Base-by-base conservation (phyloP, 345 rosid species). In the Pugionium dolabratum region DNA sequence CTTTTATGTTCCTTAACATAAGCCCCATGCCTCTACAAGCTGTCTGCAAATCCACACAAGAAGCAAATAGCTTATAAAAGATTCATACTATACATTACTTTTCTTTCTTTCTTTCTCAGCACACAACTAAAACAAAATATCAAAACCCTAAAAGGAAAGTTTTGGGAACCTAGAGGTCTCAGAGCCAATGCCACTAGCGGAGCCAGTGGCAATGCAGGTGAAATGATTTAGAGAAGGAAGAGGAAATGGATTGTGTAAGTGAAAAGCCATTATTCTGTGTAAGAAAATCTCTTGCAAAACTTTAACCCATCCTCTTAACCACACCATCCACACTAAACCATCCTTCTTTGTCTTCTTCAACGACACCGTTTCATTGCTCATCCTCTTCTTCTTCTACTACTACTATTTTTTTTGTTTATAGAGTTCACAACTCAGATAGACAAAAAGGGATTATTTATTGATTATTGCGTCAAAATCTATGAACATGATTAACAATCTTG, bases 171-270 rank as follows among this genome's bases (percentile, higher is more conserved):
- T 79, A 44, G 91, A 91, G 25, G 80, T 90, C 79, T 86, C 83
- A 32, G 58, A 75, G 72, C 96, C 98, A 79, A 93, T 93, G 81
- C 96, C 98, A 60, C 94, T 90, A 30, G 98, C 87, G 75, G 90
- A 87, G 62, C 97, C 98, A 30, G 97, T 93, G 61, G 90, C 90
- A 71, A 93, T 74, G 81, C 84, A 86, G 9, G 95, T 87, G 51
- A 84, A 73, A 69, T 83, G 82, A 57, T 76, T 78, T 47, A 86
- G 57, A 0, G 94, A 85, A 63, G 97, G 98, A 68, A 90, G 76
- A 47, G 95, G 82, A 49, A 93, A 47, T 45, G 97, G 98, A 48
- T 83, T 84, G 35, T 76, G 76, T 50, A 93, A 62, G 68, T 86
- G 91, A 72, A 87, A 83, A 2, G 91, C 85, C 82, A 72, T 66